phyloP scores from a whole-genome alignment of 768 basidiomycete genomes.

The Tricholomella constricta region DNA sequence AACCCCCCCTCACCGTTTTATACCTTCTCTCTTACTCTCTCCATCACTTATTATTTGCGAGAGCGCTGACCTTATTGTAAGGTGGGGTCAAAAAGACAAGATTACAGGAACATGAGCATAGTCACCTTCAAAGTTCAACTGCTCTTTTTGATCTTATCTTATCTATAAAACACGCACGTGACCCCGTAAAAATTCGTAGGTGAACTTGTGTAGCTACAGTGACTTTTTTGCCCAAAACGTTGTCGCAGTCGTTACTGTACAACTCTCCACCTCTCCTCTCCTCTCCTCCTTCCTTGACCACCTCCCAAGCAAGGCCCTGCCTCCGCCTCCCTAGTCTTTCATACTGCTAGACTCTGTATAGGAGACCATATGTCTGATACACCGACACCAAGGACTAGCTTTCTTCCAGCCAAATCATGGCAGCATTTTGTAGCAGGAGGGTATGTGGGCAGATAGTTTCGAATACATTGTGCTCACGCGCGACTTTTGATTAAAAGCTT shows the following conservation, averaged over 20 bases:
- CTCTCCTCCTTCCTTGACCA: neutral
- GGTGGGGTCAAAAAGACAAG: neutral
- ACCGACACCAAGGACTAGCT: slow-evolving; percentile 33
- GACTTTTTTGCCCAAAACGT: neutral
- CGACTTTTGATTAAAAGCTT: slow-evolving; percentile 55
- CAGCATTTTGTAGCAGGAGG: slow-evolving; percentile 86
- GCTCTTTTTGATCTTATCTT: slow-evolving; percentile 17
- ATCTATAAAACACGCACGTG: slow-evolving; percentile 15
- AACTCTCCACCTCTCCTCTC: neutral
- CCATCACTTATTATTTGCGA: no score
- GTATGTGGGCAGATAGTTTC: slow-evolving; percentile 45
- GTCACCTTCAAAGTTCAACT: neutral
- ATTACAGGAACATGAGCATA: slow-evolving; percentile 13
- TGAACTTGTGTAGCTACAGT: slow-evolving; percentile 5
- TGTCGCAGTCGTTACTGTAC: neutral
- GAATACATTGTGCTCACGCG: neutral
- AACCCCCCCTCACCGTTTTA: no score
- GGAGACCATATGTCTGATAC: slow-evolving; percentile 21
- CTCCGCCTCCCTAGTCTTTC: neutral
- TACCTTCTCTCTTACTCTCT: no score
- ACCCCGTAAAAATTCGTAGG: slow-evolving; percentile 13
- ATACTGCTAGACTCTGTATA: slow-evolving; percentile 2
- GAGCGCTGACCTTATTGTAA: no score
- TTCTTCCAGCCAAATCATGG: slow-evolving; percentile 77
- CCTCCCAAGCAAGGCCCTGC: neutral